Base-by-base conservation (phyloP, 768 basidiomycete species). In the Mycena galopus region DNA sequence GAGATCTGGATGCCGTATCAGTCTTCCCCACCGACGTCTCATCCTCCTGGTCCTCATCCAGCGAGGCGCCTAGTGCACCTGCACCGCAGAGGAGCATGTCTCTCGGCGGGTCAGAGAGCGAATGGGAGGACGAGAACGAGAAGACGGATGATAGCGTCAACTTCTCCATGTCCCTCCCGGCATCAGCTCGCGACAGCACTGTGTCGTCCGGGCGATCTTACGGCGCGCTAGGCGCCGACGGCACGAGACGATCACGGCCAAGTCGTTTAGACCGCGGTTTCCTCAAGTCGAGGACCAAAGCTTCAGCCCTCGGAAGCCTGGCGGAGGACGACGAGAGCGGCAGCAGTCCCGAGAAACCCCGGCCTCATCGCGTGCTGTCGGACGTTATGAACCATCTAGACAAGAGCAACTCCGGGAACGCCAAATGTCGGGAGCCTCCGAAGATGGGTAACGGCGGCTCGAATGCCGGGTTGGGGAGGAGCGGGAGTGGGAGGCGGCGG, bases 101-200 rank as follows among this genome's bases (percentile, higher is more conserved):
- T 4, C 80, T 87, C 27, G 88, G 90, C 56, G 87, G 90, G 8
- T 94, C 93, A 7, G 94, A 95, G 76, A 94, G 92, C 79, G 94
- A 96, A 67, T 96, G 95, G 94, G 94, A 96, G 81, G 94, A 96
- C 78, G 95, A 95, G 77, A 90, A 91, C 75, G 94, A 95, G 78
- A 93, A 89, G 82, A 94, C 93, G 1, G 94, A 96, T 10, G 94
- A 94, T 60, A 94, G 92, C 78, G 78, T 93, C 76, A 89, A 85
- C 74, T 68, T 91, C 66, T 82, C 88, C 19, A 79, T 82, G n/a
- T 84, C 85, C 17, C 75, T 84, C n/a, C 79, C 85, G 42, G 77
- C 83, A 19, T 83, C 87, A 33, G 80, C 79, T 19, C 75, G 77
- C 30, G 76, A 74, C 71, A 78, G 63, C 71, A 77, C 74, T 75